These are phyloP conservation scores for Ganoderma boninense DNA, from an alignment of 1,284 basidiomycete genomes.

Conservation along the genomic window DNA sequence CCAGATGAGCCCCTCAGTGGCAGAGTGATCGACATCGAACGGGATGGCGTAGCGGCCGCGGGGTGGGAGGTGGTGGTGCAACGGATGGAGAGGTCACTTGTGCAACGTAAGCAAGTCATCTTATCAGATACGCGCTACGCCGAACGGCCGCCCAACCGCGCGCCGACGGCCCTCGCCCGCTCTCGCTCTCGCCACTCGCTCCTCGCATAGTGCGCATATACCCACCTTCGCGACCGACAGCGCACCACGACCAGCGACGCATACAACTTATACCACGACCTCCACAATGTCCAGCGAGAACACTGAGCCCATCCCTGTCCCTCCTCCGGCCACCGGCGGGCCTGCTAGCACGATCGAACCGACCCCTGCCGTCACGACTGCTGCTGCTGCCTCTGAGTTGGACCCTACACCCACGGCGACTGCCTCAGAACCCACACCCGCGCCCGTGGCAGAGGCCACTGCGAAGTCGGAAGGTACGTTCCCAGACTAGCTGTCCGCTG, in stretches of 20 bases:
- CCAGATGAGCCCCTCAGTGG: conserved; percentile 66
- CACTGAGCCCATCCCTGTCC: conserved; percentile 18
- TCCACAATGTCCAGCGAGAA: conserved; percentile 24
- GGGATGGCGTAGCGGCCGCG: conserved; percentile 47
- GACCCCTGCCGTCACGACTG: background rate
- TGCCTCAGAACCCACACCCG: conserved; percentile 13
- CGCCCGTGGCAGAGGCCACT: conserved; percentile 5
- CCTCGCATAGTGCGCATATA: conserved; percentile 2
- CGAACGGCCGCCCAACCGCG: background rate
- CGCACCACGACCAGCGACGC: conserved; percentile 8
- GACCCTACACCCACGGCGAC: conserved; percentile 6
- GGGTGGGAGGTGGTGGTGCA: conserved; percentile 49
- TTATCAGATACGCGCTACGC: conserved; percentile 28
- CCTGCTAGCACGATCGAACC: conserved; percentile 1
- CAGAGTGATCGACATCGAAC: conserved; percentile 55
- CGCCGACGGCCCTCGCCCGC: background rate
- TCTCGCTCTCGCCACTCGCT: background rate
- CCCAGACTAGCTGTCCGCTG: background rate
- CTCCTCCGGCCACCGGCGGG: conserved; percentile 12
- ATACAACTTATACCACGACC: background rate
- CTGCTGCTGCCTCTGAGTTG: background rate
- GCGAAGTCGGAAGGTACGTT: conserved; percentile 13
- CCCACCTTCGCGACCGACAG: background rate
- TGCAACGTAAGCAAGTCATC: too few species aligned
- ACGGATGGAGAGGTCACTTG: conserved; percentile 71